Percentiles rank a stretch among this genome's conserved stretches.
Conservation (phyloP, 805 yeast genomes). For the Brettanomyces sp. region DNA sequence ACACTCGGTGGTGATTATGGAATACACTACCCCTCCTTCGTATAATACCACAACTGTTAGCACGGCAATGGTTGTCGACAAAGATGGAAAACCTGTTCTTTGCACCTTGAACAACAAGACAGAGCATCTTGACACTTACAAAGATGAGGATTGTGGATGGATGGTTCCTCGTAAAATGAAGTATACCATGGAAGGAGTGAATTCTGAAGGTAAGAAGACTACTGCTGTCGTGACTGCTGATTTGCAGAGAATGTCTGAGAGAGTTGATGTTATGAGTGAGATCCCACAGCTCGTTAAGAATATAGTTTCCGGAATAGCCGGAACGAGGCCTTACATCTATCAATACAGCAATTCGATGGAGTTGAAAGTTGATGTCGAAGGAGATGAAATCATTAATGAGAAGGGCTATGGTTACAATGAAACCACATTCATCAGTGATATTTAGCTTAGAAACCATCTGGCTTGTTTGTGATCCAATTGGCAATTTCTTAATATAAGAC, state of each 20-base stretch:
- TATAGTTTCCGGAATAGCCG: constrained; percentile 89
- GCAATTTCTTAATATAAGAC: no score
- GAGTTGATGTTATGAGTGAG: constrained; percentile 97
- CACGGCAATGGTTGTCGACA: constrained; percentile 63
- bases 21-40: constrained; percentile 87
- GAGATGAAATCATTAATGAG: constrained; percentile 36
- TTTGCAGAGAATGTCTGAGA: constrained; percentile 58
- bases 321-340: constrained; percentile 93
- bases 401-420: constrained; percentile 66
- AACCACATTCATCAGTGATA: constrained; percentile 61
- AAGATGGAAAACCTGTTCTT: constrained; percentile 48
- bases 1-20: constrained; percentile 79
- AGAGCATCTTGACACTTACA: constrained; percentile 43
- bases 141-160: constrained; percentile 88
- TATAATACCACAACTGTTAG: constrained; percentile 78
- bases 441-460: background rate
- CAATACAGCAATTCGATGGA: constrained; percentile 67
- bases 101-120: constrained; percentile 61
- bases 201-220: constrained; percentile 27
- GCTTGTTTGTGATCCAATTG: background rate
- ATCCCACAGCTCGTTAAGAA: constrained; percentile 90
- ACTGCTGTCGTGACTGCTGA: constrained; percentile 50
- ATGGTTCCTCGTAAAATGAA: constrained; percentile 64
- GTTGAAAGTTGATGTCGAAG: constrained; percentile 27
- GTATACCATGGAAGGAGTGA: constrained; percentile 39